These are phyloP conservation scores for Akanthomyces lecanii DNA, from an alignment of 2,329 filamentous ascomycete species.

Conservation along the genomic window DNA sequence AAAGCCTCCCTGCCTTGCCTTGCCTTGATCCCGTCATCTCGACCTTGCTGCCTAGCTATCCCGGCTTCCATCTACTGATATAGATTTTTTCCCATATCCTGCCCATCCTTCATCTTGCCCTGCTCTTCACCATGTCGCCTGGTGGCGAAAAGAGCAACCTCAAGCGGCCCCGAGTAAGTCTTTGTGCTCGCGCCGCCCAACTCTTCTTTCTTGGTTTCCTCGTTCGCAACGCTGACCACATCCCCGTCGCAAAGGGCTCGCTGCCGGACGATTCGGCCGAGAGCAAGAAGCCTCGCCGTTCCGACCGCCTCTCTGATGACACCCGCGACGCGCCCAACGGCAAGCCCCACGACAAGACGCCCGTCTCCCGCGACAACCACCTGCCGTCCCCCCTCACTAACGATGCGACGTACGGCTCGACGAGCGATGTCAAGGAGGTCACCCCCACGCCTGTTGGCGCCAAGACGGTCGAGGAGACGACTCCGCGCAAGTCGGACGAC, in stretches of 20 bases:
- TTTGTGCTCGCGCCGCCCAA: slow-evolving; percentile 16
- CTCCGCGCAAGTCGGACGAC: slow-evolving; percentile 48
- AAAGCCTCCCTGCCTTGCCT: neutral
- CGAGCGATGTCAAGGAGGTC: slow-evolving; percentile 58
- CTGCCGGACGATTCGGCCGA: slow-evolving; percentile 61
- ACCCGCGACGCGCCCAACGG: slow-evolving; percentile 7
- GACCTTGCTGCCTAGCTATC: slow-evolving; percentile 14
- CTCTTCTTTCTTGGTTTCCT: slow-evolving; percentile 17
- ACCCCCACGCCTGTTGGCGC: slow-evolving; percentile 66
- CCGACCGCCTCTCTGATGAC: slow-evolving; percentile 57
- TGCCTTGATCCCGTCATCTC: neutral
- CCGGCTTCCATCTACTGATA: slow-evolving; percentile 6
- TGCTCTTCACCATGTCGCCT: slow-evolving; percentile 48
- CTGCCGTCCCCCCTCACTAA: slow-evolving; percentile 79
- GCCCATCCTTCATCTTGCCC: slow-evolving; percentile 14
- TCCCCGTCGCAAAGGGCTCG: slow-evolving; percentile 50
- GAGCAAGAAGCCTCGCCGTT: slow-evolving; percentile 79
- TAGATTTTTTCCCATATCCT: neutral
- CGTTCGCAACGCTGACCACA: slow-evolving; percentile 21
- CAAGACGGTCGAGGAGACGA: slow-evolving; percentile 50
- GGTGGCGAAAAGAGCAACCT: slow-evolving; percentile 73
- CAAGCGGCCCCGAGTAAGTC: slow-evolving; percentile 71
- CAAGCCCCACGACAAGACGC: slow-evolving; percentile 46
- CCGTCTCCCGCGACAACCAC: slow-evolving; percentile 59
- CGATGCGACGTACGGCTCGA: slow-evolving; percentile 51